Conservation (phyloP, 2,329 filamentous ascomycete species). For the Botrytis byssoidea region DNA sequence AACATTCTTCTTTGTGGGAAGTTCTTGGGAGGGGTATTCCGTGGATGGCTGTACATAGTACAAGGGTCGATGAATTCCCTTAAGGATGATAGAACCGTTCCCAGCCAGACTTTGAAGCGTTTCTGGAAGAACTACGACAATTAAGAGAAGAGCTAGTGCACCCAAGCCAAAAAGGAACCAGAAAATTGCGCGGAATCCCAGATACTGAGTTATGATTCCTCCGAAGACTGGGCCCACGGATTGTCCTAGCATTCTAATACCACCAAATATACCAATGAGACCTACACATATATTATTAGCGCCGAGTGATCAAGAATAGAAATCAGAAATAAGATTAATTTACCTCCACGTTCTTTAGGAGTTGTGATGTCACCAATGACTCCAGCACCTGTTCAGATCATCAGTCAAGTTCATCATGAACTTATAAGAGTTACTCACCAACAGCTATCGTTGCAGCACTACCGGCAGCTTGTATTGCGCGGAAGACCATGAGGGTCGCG, state of each 20-base stretch:
- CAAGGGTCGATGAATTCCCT: slow-evolving; percentile 44
- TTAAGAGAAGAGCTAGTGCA: slow-evolving; percentile 42
- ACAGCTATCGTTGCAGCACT: slow-evolving; percentile 50
- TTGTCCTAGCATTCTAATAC: slow-evolving; percentile 27
- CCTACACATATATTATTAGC: not conserved
- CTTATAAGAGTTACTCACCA: slow-evolving; percentile 45
- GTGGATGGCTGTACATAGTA: slow-evolving; percentile 32
- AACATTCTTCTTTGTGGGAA: slow-evolving; percentile 33
- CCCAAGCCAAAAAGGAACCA: slow-evolving; percentile 46
- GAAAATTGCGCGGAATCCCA: slow-evolving; percentile 51
- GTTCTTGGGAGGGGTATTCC: slow-evolving; percentile 29
- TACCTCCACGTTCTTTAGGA: slow-evolving; percentile 8
- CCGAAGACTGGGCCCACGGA: slow-evolving; percentile 49
- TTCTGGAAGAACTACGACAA: slow-evolving; percentile 28
- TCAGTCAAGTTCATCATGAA: not conserved
- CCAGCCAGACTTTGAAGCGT: slow-evolving; percentile 32
- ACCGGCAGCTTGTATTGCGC: slow-evolving; percentile 47
- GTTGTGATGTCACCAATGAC: slow-evolving; percentile 19
- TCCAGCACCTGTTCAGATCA: slow-evolving; percentile 9
- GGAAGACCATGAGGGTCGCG: slow-evolving; percentile 45
- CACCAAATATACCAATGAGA: slow-evolving; percentile 5
- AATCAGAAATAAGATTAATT: not conserved
- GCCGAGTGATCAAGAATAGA: not conserved
- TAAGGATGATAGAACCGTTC: slow-evolving; percentile 30
- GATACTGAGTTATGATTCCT: slow-evolving; percentile 44